phyloP scores from a whole-genome alignment of 2,329 filamentous ascomycete genomes.

The Fusarium ambrosium region DNA sequence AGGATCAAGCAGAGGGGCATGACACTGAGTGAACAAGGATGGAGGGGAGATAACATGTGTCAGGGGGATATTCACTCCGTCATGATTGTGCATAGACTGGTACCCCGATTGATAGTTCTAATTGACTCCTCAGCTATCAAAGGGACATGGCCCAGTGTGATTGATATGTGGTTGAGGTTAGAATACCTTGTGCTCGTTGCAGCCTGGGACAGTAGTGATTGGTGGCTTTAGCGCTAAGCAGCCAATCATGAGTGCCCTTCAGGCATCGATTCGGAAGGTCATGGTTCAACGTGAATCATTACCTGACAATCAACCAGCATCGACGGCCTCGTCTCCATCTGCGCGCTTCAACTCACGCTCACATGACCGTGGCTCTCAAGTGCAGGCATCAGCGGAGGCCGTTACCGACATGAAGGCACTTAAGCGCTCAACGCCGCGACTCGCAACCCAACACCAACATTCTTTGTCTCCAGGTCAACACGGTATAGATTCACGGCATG shows the following conservation, averaged over 20 bases:
- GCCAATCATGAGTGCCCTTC: conserved; percentile 23
- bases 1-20: neutral
- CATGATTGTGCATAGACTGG: neutral
- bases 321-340: neutral
- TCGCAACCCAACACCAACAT: conserved; percentile 6
- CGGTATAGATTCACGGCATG: conserved; percentile 36
- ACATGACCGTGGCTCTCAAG: conserved; percentile 3
- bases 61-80: neutral
- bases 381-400: conserved; percentile 5
- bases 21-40: neutral
- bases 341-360: neutral
- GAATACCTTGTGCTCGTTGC: neutral
- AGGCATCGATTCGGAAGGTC: neutral
- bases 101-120: neutral
- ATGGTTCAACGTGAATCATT: neutral
- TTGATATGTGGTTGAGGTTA: neutral
- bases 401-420: conserved; percentile 8
- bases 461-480: neutral
- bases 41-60: neutral
- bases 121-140: neutral
- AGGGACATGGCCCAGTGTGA: neutral
- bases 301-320: neutral
- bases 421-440: conserved; percentile 4
- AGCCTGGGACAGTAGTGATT: neutral
- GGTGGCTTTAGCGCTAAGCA: conserved; percentile 8